Evolutionary conservation across 306 rosid species (phyloP).

Genomic region (Psophocarpus tetragonolobus): DNA sequence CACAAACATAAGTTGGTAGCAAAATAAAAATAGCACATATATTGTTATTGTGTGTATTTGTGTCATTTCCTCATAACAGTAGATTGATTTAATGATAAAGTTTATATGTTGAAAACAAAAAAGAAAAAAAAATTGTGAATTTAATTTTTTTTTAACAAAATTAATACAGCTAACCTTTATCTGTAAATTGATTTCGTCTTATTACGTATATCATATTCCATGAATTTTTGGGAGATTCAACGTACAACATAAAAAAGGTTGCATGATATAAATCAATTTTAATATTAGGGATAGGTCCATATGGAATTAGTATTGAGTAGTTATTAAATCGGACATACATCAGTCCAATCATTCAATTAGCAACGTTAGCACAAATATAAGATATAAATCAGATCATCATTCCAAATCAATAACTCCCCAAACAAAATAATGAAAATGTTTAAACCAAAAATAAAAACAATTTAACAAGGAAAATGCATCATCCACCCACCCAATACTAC

Average conservation of each 20-base stretch:
- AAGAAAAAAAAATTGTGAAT: too few species aligned
- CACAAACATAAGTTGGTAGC: neutral
- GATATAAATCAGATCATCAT: neutral
- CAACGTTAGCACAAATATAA: neutral
- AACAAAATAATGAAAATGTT: neutral
- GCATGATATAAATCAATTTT: constrained; percentile 18
- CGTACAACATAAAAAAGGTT: constrained; percentile 29
- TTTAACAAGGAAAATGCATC: constrained; percentile 8
- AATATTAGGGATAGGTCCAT: constrained; percentile 17
- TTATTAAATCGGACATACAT: constrained; percentile 38
- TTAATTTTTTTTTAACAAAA: too few species aligned
- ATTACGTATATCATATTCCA: constrained; percentile 10
- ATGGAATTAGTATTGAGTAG: constrained; percentile 31
- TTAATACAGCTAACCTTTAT: too few species aligned
- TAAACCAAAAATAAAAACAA: neutral
- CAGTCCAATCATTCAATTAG: constrained; percentile 51
- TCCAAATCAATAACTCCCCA: neutral
- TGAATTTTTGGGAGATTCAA: constrained; percentile 20
- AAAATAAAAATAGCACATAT: neutral
- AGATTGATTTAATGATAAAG: too few species aligned
- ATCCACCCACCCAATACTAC: too few species aligned
- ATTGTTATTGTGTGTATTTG: too few species aligned
- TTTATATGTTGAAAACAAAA: too few species aligned
- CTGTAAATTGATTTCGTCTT: neutral
- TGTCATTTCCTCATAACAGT: too few species aligned